Percentiles rank a stretch among this genome's conserved stretches.
Conservation (phyloP, 202 grass and related monocot species). For the Zoysia matrella region DNA sequence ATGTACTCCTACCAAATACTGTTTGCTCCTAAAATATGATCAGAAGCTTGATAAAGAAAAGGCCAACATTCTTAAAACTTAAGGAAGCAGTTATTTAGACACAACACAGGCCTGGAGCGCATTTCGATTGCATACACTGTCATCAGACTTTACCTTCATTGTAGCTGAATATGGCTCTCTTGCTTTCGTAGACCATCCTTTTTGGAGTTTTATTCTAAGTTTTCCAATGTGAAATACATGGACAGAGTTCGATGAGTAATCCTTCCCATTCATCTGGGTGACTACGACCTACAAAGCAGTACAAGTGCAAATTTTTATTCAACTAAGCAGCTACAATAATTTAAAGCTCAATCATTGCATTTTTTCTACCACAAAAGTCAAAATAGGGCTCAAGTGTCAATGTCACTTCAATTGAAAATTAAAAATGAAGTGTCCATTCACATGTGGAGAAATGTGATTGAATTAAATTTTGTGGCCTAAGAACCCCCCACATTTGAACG, state of each 20-base stretch:
- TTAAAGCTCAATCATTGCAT: neutral
- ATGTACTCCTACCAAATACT: neutral
- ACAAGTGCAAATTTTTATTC: neutral
- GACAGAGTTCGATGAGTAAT: conserved; percentile 74
- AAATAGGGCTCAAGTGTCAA: neutral
- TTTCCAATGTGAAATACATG: conserved; percentile 92
- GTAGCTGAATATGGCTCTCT: conserved; percentile 82
- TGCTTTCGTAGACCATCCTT: conserved; percentile 92
- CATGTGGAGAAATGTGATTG: neutral
- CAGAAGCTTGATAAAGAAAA: neutral
- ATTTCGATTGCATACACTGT: conserved; percentile 1
- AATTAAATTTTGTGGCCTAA: neutral
- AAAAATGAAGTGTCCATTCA: neutral
- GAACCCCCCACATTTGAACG: neutral
- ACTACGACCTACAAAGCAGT: conserved; percentile 70
- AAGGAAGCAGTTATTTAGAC: neutral
- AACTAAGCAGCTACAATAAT: conserved; percentile 13
- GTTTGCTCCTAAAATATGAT: conserved; percentile 13
- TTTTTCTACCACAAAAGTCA: conserved; percentile 3
- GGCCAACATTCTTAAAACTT: conserved; percentile 1
- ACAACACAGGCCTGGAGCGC: conserved; percentile 3
- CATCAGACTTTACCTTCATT: conserved; percentile 72
- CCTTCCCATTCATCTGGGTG: conserved; percentile 80
- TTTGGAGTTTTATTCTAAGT: conserved; percentile 77
- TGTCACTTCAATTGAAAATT: neutral